A percentile compares a stretch with the other conserved stretches of the same genome.
Evolutionary conservation across 2,329 filamentous ascomycete species (phyloP).

Genomic region (Podosphaera aphanis): DNA sequence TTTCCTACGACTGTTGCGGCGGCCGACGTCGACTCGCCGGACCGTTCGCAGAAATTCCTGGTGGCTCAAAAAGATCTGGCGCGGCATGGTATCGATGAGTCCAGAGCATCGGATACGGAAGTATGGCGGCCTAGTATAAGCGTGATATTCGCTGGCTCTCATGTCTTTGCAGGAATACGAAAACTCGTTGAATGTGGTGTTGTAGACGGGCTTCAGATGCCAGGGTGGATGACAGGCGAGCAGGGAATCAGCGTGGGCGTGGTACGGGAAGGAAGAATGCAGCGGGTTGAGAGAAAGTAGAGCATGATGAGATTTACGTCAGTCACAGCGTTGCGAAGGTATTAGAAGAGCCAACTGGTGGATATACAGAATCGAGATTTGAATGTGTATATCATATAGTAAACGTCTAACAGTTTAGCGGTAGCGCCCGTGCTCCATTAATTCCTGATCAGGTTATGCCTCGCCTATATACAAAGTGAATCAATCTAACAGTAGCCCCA

Average conservation of each 20-base stretch:
- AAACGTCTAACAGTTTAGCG: no score
- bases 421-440: neutral
- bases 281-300: neutral
- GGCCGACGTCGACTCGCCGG: neutral
- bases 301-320: neutral
- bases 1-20: constrained; percentile 10
- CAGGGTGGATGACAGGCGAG: constrained; percentile 78
- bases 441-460: constrained; percentile 3
- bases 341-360: neutral
- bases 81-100: no score
- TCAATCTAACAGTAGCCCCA: neutral
- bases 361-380: neutral
- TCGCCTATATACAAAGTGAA: constrained; percentile 12
- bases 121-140: constrained; percentile 34
- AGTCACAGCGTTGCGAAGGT: neutral
- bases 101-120: constrained; percentile 1
- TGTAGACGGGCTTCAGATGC: constrained; percentile 56
- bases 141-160: constrained; percentile 48
- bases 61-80: neutral
- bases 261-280: constrained; percentile 41
- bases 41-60: neutral
- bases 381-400: no score
- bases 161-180: constrained; percentile 62
- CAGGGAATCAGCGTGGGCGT: constrained; percentile 54
- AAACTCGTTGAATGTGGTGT: constrained; percentile 55